Evolutionary conservation across 495 filamentous ascomycete genomes (phyloP).

Genomic region (Paragyromitra xinjiangensis): DNA sequence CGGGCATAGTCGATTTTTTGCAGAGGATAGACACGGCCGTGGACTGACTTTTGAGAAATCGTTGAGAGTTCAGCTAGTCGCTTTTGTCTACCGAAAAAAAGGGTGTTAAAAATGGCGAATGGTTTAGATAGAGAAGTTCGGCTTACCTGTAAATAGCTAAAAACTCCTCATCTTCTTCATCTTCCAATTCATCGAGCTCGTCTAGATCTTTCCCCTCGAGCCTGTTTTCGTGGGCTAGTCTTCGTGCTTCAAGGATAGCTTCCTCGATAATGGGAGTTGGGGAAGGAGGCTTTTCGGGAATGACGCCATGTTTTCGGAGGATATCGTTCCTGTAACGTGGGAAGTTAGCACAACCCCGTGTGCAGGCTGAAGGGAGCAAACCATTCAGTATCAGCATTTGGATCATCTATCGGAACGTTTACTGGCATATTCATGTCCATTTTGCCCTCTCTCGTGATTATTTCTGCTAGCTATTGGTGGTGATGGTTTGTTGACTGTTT

Average conservation of each 20-base stretch:
- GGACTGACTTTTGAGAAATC: slow-evolving; percentile 75
- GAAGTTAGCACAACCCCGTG: background rate
- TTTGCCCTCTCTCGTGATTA: background rate
- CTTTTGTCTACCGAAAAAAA: slow-evolving; percentile 67
- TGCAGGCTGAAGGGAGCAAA: slow-evolving; percentile 58
- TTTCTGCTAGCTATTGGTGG: slow-evolving; percentile 18
- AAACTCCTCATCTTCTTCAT: slow-evolving; percentile 89
- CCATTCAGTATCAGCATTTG: slow-evolving; percentile 99
- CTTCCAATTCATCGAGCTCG: slow-evolving; percentile 89
- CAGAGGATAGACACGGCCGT: slow-evolving; percentile 90
- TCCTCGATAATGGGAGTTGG: slow-evolving; percentile 95
- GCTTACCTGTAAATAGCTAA: slow-evolving; percentile 80
- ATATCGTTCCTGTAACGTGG: slow-evolving; percentile 86
- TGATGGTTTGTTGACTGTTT: slow-evolving; percentile 12
- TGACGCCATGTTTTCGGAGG: slow-evolving; percentile 92
- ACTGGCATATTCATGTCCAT: slow-evolving; percentile 57
- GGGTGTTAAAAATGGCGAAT: background rate
- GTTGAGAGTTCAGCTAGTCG: slow-evolving; percentile 80
- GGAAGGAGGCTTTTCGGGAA: slow-evolving; percentile 94
- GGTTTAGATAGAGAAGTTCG: background rate
- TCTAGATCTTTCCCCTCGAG: slow-evolving; percentile 93
- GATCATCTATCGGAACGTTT: slow-evolving; percentile 86
- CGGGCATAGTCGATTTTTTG: slow-evolving; percentile 91
- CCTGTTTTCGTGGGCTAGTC: slow-evolving; percentile 84
- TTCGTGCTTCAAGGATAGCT: slow-evolving; percentile 82